Base-by-base conservation (phyloP, 768 basidiomycete species). In the Tephrocybe sp. region DNA sequence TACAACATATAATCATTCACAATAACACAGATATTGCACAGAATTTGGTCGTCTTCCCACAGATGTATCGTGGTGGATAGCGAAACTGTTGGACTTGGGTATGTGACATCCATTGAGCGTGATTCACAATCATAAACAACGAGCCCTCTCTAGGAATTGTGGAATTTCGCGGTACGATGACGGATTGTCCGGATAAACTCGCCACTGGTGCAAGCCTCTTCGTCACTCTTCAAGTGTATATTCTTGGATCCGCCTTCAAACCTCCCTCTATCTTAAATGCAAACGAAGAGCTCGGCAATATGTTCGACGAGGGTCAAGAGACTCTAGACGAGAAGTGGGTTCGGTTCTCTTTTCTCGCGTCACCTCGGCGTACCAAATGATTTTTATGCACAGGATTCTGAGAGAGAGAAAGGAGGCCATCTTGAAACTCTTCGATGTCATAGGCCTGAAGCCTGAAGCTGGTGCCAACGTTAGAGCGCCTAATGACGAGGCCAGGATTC, bases 1-100 rank as follows among this genome's bases (percentile, higher is more conserved):
- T 9, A 16, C 13, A 15, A 16, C 15, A 16, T 25, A 11, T 16
- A 21, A 11, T 13, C 24, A 19, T 44, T n/a, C n/a, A n/a, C n/a
- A 19, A 34, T 27, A 11, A 19, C 13, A 35, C 21, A 22, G n/a
- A 21, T 19, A 3, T 9, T 37, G n/a, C 5, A 41, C 27, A 88
- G 90, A 92, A 59, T 87, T 94, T 56, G 91, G 88, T 9, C 75
- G 91, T 21, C 65, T 94, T 22, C 83, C 87, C 0, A 83, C 82
- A 47, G 83, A 87, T 30, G 71, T 79, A 21, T 80, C 87, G 4
- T 73, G 75, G 56, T 92, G 89, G 90, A 75, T 89, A 13, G 81
- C 86, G 16, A 84, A 77, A 53, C 69, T 93, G 2, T 69, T 92
- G 12, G 91, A 93, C 57, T 71, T 84, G 35, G 80, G 89, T 87